Conservation (phyloP, 305 asterid species). For the Withania somnifera region DNA sequence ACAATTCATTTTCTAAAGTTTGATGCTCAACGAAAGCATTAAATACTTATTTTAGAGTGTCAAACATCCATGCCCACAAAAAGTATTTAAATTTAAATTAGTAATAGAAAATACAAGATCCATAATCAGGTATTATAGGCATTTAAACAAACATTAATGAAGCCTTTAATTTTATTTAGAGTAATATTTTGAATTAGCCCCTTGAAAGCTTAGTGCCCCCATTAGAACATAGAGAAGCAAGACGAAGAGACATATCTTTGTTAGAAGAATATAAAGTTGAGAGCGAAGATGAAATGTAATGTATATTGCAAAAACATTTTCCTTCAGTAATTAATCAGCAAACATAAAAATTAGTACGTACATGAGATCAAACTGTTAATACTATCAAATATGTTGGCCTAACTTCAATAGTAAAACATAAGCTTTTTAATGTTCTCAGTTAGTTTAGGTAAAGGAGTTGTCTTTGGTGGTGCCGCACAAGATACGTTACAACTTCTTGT, state of each 20-base stretch:
- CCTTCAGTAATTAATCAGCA: not conserved
- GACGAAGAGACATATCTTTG: too few relatives aligned
- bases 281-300: too few relatives aligned
- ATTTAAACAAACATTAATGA: too few relatives aligned
- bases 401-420: conserved; percentile 71
- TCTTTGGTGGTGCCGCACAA: conserved; percentile 45
- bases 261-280: too few relatives aligned
- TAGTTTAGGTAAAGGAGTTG: conserved; percentile 71
- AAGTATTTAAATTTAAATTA: too few relatives aligned
- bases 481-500: conserved; percentile 26
- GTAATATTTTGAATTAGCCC: not conserved
- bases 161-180: too few relatives aligned
- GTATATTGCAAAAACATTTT: too few relatives aligned
- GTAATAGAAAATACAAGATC: too few relatives aligned
- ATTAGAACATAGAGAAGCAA: too few relatives aligned
- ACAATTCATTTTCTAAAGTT: conserved; percentile 1
- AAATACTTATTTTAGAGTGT: too few relatives aligned
- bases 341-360: not conserved
- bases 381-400: not conserved
- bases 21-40: conserved; percentile 4
- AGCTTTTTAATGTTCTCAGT: conserved; percentile 67
- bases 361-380: not conserved
- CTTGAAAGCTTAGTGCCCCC: not conserved
- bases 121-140: too few relatives aligned
- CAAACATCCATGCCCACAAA: too few relatives aligned